Evolutionary conservation across 352 stramenopile species (phyloP), one percentile per base, ranked within the genome.

Genomic region (Globisporangium iwayamae): DNA sequence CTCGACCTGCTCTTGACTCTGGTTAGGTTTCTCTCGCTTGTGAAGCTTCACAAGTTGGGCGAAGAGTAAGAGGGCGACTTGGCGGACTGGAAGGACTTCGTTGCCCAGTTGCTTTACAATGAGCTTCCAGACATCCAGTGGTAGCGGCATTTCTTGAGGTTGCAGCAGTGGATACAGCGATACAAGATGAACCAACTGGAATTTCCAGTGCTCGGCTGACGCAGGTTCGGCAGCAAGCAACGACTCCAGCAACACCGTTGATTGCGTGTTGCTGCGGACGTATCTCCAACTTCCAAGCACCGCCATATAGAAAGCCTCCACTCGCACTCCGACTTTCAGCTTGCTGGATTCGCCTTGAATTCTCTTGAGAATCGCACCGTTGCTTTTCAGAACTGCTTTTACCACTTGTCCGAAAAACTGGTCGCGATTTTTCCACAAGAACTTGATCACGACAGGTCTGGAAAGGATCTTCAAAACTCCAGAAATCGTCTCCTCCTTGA

Each of bases 111-210:
- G 74, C 16, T 73, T 70, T 51, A 91, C 67, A 22, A 89, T 62
- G 5, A 93, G 54, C 3, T 72, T 66, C 81, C 79, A 91, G 9
- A 91, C 45, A 22, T 67, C 59, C 28, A 73, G 36, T 8, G 81
- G 68, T 38, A 89, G 43, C 8, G 77, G 72, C 50, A 75, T 67
- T 28, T 75, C 71, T 2, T 84, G 67, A 4, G 58, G 56, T 48
- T 91, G 79, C 36, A 93, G 66, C 41, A 86, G 73, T 18, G 83
- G 85, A 62, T 85, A 89, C 16, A 93, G 60, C 43, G 70, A 73
- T 20, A 88, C 85, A 28, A 93, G 65, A 50, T 91, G 78, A 77
- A 93, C 81, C 25, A 93, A 51, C 25, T 92, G 85, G 28, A 89
- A 77, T 67, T 90, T 89, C 85, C 85, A 93, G 60, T 93, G 85